Base-by-base conservation (phyloP, 2,329 filamentous ascomycete species). In the Colletotrichum scovillei region DNA sequence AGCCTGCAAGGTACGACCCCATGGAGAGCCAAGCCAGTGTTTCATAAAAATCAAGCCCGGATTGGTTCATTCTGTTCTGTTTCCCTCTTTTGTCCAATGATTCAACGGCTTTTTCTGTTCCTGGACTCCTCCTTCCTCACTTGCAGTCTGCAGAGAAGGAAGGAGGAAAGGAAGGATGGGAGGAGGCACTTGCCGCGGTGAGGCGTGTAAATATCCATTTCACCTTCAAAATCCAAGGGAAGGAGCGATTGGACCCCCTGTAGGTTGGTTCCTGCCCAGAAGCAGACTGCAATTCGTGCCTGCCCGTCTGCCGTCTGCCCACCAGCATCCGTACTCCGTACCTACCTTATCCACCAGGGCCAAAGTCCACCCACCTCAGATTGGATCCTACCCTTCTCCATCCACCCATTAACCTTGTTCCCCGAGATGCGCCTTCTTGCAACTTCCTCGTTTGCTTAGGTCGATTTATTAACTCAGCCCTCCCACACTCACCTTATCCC, bases 1-100 rank as follows among this genome's bases (percentile, higher is more conserved):
- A 11, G 49, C 67, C 67, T 73, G 71, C 71, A 73, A 62, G 71
- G 67, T 73, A 73, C 67, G 60, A 28, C 56, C 67, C 59, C 56
- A 26, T 42, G 46, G 19, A 16, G n/a, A 55, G 60, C 70, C 67
- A 57, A 70, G 67, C 70, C 70, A 63, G 59, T 52, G 71, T 73
- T 73, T 73, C 71, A 73, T 56, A 28, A 52, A 57, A 30, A 70
- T 26, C 22, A 73, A 19, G 46, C 32, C n/a, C 49, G 62, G 71
- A 73, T 73, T 73, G 67, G 71, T 28, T 30, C 56, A 49, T 35
- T 69, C 66, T 38, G 22, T 52, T 71, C 22, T 35, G 67, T 73
- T 73, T 73, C 71, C 49, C 58, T 19, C 14, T 35, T 56, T 66
- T 32, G 24, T 66, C 71, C 60, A 73, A 73, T 71, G 56, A 58